phyloP scores from a whole-genome alignment of 2,329 filamentous ascomycete genomes.

The Colletotrichum acutatum region DNA sequence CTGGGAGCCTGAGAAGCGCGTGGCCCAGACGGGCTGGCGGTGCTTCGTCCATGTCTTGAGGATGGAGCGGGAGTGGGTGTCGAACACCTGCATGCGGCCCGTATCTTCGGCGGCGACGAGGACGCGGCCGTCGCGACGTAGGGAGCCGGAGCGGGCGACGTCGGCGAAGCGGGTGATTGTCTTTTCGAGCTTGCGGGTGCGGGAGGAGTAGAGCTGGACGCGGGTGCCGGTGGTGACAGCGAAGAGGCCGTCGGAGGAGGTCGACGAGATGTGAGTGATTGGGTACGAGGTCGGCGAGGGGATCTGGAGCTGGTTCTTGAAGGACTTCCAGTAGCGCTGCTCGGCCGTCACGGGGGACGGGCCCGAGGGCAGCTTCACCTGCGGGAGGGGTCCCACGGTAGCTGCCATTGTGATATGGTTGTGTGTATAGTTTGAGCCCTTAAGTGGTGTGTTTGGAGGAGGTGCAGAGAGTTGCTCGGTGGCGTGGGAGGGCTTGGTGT shows the following conservation, averaged over 20 bases:
- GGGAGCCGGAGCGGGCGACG: conserved; percentile 88
- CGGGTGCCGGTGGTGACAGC: conserved; percentile 94
- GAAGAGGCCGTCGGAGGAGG: conserved; percentile 76
- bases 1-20: conserved; percentile 90
- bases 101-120: conserved; percentile 92
- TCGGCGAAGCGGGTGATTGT: conserved; percentile 95
- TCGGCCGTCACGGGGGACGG: conserved; percentile 88
- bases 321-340: conserved; percentile 95
- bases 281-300: conserved; percentile 91
- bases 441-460: not conserved
- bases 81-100: conserved; percentile 94
- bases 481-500: not conserved
- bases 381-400: conserved; percentile 82
- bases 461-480: not conserved
- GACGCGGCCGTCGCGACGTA: conserved; percentile 88
- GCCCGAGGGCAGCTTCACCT: conserved; percentile 84
- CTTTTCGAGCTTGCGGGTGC: conserved; percentile 91
- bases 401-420: conserved; percentile 75
- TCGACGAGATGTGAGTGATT: conserved; percentile 87
- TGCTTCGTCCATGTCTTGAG: conserved; percentile 95
- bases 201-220: conserved; percentile 92
- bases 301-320: conserved; percentile 90
- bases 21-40: conserved; percentile 93
- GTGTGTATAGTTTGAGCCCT: not conserved
- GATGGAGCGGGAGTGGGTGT: conserved; percentile 87